Evolutionary conservation across 1,139 yeast genomes (phyloP), one percentile per base, ranked within the genome.

Genomic region (Saccharomyces pastorianus): DNA sequence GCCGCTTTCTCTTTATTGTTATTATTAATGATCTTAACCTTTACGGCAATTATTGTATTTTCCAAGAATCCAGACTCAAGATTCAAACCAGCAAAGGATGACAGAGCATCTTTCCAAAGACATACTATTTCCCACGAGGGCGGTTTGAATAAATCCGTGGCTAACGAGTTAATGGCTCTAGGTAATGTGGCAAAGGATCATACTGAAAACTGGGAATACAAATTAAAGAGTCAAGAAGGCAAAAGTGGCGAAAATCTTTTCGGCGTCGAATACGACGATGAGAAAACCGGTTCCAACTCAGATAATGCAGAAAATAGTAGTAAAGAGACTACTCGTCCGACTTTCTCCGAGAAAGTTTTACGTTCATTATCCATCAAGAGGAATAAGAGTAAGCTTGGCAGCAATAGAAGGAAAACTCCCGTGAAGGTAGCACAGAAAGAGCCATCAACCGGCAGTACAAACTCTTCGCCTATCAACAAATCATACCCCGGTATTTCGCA

Each of bases 31-130:
- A 82, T 85, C 59, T 74, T 86, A 57, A 79, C 79, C 0, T 81
- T 83, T 61, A 78, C 83, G 53, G 69, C 71, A 11, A 71, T 82
- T 64, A 81, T 87, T 32, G 59, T 85, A 1, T 70, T 82, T 56
- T 81, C 88, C 17, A 85, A 84, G 73, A 87, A 86, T 66, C 95
- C 95, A 29, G 95, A 87, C 71, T 83, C 88, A 9, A 81, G 88
- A 69, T 87, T 86, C 69, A 86, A 85, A 50, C 93, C 93, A 17
- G 91, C 91, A 6, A 83, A 76, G 61, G 95, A 87, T 73, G 95
- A 87, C 66, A 80, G 95, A 77, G 81, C 87, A 17, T 85, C 93
- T 2, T 87, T 87, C 81, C 90, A 85, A 68, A 79, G 81, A 67
- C 77, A 73, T 69, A 75, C 80, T 3, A 74, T 78, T 2, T 64